Base-by-base conservation (phyloP, 2,329 filamentous ascomycete genomes). In the Colletotrichum brevisporum region DNA sequence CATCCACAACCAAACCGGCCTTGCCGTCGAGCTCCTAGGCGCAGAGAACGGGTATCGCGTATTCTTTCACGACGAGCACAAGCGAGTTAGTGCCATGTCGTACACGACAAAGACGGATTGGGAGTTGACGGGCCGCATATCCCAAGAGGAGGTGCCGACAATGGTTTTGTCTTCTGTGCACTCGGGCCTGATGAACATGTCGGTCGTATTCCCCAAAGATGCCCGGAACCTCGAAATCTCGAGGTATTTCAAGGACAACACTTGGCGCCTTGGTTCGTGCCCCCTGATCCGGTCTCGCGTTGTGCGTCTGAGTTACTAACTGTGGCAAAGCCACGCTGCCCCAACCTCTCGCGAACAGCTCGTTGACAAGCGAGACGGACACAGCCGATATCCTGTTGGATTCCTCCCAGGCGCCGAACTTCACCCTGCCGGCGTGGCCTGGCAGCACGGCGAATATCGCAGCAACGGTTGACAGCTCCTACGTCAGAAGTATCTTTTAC, bases 41-140 rank as follows among this genome's bases (percentile, higher is more conserved):
- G 65, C 67, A 1, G 71, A 71, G 6, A 67, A 73, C 2, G 80
- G 80, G 26, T 82, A 82, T 52, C 79, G 80, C 12, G 72, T 82
- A 13, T 82, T 78, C 71, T 82, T 77, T 64, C 80, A 82, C 70
- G 80, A 80, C 67, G 59, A 74, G 27, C 63, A 76, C 31, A 75
- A 73, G 18, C 71, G 69, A 6, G 64, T 82, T 56, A 80, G 78
- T 27, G 70, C 77, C 55, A 67, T 82, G 15, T 71, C 72, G 6
- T 83, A 81, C 63, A 77, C 74, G 2, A 58, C 45, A 4, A 65
- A 69, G 6, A 72, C 70, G 4, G 62, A 67, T 2, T 82, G 81
- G 79, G 31, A 52, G 2, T 77, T 79, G 41, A 63, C 67, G 41
- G 79, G 77, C 21, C 27, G 74, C n/a, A 73, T 82, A 6, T 78